phyloP scores from a whole-genome alignment of 2,329 filamentous ascomycete genomes.

The Beauveria sp. region DNA sequence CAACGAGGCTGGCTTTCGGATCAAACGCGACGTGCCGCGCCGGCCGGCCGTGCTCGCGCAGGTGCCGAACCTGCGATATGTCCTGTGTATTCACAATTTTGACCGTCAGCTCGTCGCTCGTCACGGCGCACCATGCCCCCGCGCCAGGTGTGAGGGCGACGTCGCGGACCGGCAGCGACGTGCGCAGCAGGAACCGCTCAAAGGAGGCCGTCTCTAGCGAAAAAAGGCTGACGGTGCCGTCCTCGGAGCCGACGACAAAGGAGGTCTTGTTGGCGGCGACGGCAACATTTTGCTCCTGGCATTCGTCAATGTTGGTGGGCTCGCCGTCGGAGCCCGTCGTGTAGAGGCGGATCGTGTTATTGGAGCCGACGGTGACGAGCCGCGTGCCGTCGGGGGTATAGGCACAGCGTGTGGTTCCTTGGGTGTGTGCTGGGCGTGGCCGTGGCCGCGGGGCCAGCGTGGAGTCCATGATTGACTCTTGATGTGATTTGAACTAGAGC shows the following conservation, averaged over 20 bases:
- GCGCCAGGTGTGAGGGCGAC: constrained; percentile 63
- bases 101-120: constrained; percentile 91
- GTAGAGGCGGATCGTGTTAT: constrained; percentile 90
- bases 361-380: constrained; percentile 84
- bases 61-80: constrained; percentile 64
- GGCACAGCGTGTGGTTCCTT: constrained; percentile 76
- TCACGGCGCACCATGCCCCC: constrained; percentile 81
- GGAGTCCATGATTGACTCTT: constrained; percentile 11
- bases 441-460: constrained; percentile 42
- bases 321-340: constrained; percentile 88
- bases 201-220: constrained; percentile 67
- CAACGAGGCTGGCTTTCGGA: constrained; percentile 63
- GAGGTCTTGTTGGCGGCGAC: constrained; percentile 71
- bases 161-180: constrained; percentile 79
- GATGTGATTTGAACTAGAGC: background rate
- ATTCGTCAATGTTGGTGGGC: constrained; percentile 85
- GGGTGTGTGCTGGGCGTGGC: constrained; percentile 67
- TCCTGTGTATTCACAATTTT: constrained; percentile 81
- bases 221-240: constrained; percentile 93
- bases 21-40: constrained; percentile 91
- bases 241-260: constrained; percentile 85
- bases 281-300: constrained; percentile 75
- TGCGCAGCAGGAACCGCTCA: constrained; percentile 75
- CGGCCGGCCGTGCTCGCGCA: constrained; percentile 78
- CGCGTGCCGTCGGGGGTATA: constrained; percentile 86